Conservation (phyloP, 2,329 filamentous ascomycete genomes). For the Hypomyces rosellus region DNA sequence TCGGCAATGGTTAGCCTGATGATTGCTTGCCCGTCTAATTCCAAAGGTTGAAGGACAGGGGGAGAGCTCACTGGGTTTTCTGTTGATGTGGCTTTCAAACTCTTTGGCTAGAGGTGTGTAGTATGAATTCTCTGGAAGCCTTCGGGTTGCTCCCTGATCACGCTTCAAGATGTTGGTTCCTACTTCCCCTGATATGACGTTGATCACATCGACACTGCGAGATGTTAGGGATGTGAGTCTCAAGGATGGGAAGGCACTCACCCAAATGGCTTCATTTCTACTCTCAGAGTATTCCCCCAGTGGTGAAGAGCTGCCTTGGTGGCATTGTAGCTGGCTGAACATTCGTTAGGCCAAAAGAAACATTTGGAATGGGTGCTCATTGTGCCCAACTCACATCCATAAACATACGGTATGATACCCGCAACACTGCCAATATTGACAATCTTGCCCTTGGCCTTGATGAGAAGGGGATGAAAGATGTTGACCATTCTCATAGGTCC, state of each 20-base stretch:
- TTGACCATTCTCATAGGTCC: slow-evolving; percentile 22
- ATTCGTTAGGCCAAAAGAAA: slow-evolving; percentile 1
- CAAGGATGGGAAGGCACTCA: background rate
- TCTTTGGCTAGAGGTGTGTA: too few relatives aligned
- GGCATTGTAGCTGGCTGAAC: slow-evolving; percentile 14
- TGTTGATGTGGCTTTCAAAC: too few relatives aligned
- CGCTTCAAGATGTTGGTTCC: slow-evolving; percentile 8
- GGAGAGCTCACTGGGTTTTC: too few relatives aligned
- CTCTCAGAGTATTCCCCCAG: slow-evolving; percentile 15
- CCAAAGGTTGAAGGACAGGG: too few relatives aligned
- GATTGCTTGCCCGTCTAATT: too few relatives aligned
- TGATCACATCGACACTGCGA: too few relatives aligned
- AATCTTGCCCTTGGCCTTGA: slow-evolving; percentile 18
- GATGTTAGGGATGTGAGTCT: too few relatives aligned
- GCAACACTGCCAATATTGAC: slow-evolving; percentile 21
- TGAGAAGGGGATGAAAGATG: slow-evolving; percentile 15
- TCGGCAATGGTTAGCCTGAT: too few relatives aligned
- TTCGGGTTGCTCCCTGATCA: background rate
- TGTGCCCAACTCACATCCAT: slow-evolving; percentile 7
- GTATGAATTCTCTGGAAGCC: too few relatives aligned
- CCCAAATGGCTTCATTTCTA: slow-evolving; percentile 20
- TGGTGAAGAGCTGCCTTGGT: slow-evolving; percentile 19
- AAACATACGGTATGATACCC: slow-evolving; percentile 16
- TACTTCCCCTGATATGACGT: slow-evolving; percentile 13
- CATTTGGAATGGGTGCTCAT: background rate